Base-by-base conservation (phyloP, 768 basidiomycete species). In the Lactarius deliciosus region DNA sequence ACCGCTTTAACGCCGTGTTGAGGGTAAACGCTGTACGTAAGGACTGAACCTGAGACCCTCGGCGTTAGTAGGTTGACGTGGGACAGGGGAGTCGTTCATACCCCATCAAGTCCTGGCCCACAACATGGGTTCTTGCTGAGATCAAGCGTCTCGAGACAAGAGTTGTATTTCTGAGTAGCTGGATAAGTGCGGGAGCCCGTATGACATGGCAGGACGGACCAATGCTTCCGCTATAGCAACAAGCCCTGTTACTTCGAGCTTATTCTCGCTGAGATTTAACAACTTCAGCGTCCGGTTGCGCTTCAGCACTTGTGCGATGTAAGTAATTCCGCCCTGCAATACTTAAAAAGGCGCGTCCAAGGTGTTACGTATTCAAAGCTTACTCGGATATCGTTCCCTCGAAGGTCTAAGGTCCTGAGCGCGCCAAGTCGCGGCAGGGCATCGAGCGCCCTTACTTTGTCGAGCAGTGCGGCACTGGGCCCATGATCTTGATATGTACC, bases 231-330 rank as follows among this genome's bases (percentile, higher is more conserved):
- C 95, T 16, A 99, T 81, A 0, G 83, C 79, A 2, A 89, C 85
- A 11, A 99, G 79, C 61, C 93, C 92, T 10, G 83, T 79, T 0
- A 91, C 84, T 64, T 96, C 96, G 6, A 99, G 84, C 75, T 91
- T 94, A 76, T 98, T 98, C 75, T 98, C 96, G 72, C 91, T 90
- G 60, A 98, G 78, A 75, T 98, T 98, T 30, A 98, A 82, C 6
- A 98, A 89, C 77, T 96, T 97, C 54, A 98, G 80, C 3, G 96
- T 98, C 54, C 95, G 82, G 76, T 99, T 98, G 43, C 96, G 88
- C 74, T 98, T 98, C 69, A 98, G 80, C 0, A 98, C 96, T 77
- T 98, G 96, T 0, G 95, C 90, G 57, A 98, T 85, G 73, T 97
- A 98, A 0, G 85, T 86, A 41, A 98, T 89, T 0, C 96, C 96